Evolutionary conservation across 208 protist genomes (phyloP).

Genomic region (Leishmania lainsoni): DNA sequence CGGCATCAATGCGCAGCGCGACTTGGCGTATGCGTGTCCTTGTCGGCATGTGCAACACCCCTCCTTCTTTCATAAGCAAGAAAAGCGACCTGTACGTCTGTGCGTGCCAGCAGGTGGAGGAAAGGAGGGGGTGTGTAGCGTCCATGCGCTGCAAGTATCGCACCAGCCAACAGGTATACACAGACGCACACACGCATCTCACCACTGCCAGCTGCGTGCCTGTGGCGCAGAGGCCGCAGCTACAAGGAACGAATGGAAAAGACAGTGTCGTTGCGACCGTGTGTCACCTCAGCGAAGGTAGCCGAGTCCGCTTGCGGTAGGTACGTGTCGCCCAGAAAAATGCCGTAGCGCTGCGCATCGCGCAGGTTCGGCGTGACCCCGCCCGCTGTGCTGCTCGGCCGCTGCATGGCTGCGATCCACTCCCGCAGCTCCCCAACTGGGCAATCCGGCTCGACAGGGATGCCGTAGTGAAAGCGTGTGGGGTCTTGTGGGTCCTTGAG

Average conservation of each 20-base stretch:
- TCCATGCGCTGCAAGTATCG: background rate
- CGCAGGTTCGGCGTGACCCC: conserved; percentile 17
- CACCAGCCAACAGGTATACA: background rate
- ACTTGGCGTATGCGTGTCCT: background rate
- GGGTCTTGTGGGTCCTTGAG: conserved; percentile 44
- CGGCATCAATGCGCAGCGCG: background rate
- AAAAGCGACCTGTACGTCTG: background rate
- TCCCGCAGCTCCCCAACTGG: conserved; percentile 44
- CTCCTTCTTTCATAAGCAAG: background rate
- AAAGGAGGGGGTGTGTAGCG: background rate
- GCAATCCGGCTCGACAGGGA: conserved; percentile 51
- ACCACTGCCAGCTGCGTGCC: background rate
- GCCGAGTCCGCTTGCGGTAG: conserved; percentile 27
- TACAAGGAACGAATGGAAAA: conserved; percentile 40
- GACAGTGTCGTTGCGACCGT: conserved; percentile 56
- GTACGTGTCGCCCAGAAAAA: conserved; percentile 36
- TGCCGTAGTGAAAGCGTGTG: conserved; percentile 43
- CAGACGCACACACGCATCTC: background rate
- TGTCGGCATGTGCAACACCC: background rate
- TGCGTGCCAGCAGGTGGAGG: background rate
- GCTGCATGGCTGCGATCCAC: conserved; percentile 45
- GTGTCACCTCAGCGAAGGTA: conserved; percentile 47
- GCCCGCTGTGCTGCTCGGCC: background rate
- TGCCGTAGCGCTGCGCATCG: conserved; percentile 32
- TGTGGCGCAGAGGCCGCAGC: background rate